phyloP scores from a whole-genome alignment of 192 early-diverging fungal species.

The Coemansia sp. region DNA sequence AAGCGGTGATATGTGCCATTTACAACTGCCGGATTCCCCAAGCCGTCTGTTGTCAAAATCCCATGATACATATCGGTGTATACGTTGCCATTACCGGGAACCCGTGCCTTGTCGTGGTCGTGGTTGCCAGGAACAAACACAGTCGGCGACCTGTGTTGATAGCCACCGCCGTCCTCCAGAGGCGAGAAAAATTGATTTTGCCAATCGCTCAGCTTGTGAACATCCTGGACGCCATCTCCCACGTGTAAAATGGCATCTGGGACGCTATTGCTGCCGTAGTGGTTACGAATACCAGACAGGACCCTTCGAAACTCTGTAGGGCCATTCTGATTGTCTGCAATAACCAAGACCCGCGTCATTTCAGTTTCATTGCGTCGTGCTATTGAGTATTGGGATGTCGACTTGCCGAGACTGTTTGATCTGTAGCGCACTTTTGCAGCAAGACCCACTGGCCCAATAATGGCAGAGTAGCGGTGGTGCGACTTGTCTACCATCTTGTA shows the following conservation, averaged over 20 bases:
- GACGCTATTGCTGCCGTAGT: slow-evolving; percentile 8
- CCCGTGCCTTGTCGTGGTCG: slow-evolving; percentile 59
- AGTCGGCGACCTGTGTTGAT: slow-evolving; percentile 59
- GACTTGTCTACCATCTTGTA: slow-evolving; percentile 25
- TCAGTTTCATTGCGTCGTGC: neutral
- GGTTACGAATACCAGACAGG: neutral
- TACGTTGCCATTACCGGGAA: slow-evolving; percentile 53
- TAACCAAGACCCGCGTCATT: slow-evolving; percentile 27
- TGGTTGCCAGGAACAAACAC: slow-evolving; percentile 78
- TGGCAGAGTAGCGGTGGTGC: slow-evolving; percentile 39
- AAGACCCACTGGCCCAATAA: slow-evolving; percentile 30
- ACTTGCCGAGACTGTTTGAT: slow-evolving; percentile 16
- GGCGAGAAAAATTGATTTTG: slow-evolving; percentile 68
- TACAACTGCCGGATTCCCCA: slow-evolving; percentile 5
- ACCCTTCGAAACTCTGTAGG: slow-evolving; percentile 26
- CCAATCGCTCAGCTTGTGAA: slow-evolving; percentile 61
- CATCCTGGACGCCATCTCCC: slow-evolving; percentile 67
- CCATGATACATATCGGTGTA: slow-evolving; percentile 52
- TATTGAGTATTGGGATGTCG: slow-evolving; percentile 24
- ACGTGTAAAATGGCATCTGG: slow-evolving; percentile 64
- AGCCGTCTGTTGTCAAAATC: slow-evolving; percentile 14
- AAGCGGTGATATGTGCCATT: slow-evolving; percentile 43
- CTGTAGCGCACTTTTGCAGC: slow-evolving; percentile 26
- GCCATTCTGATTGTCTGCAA: slow-evolving; percentile 47
- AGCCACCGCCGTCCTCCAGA: slow-evolving; percentile 53